phyloP scores from a whole-genome alignment of 2,329 filamentous ascomycete genomes.

The Bipolaris victoriae region DNA sequence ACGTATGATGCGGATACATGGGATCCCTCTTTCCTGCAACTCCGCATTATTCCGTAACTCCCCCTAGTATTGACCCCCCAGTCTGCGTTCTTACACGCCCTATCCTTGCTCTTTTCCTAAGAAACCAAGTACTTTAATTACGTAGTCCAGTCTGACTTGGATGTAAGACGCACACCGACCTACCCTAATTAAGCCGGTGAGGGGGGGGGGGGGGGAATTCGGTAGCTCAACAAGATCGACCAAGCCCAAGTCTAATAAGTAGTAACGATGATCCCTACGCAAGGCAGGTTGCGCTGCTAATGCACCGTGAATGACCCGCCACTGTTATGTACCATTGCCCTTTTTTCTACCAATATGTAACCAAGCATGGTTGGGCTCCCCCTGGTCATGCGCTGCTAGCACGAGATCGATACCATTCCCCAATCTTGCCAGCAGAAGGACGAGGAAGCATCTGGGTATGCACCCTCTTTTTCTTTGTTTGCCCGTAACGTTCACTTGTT shows the following conservation, averaged over 20 bases:
- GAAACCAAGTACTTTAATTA: too few species aligned
- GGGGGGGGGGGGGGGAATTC: background rate
- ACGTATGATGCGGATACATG: too few species aligned
- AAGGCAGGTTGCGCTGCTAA: slow-evolving; percentile 4
- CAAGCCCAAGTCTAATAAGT: background rate
- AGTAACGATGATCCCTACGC: slow-evolving; percentile 2
- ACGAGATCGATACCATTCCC: background rate
- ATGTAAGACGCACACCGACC: too few species aligned
- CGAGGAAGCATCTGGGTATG: too few species aligned
- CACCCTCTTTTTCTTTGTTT: too few species aligned
- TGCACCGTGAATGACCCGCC: slow-evolving; percentile 8
- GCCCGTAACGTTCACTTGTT: background rate
- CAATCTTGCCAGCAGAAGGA: background rate
- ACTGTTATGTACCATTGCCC: background rate
- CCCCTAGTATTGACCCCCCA: background rate
- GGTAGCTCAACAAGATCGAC: slow-evolving; percentile 15
- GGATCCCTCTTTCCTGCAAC: too few species aligned
- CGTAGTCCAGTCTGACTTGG: too few species aligned
- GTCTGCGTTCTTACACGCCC: too few species aligned
- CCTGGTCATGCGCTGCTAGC: slow-evolving; percentile 6
- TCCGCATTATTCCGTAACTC: background rate
- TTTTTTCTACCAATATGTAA: background rate
- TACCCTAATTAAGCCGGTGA: too few species aligned
- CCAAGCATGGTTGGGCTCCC: background rate
- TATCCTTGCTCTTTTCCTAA: too few species aligned